Evolutionary conservation across 352 stramenopile genomes (phyloP), one percentile per base, ranked within the genome.

Genomic region (Pythium pectinolyticum): DNA sequence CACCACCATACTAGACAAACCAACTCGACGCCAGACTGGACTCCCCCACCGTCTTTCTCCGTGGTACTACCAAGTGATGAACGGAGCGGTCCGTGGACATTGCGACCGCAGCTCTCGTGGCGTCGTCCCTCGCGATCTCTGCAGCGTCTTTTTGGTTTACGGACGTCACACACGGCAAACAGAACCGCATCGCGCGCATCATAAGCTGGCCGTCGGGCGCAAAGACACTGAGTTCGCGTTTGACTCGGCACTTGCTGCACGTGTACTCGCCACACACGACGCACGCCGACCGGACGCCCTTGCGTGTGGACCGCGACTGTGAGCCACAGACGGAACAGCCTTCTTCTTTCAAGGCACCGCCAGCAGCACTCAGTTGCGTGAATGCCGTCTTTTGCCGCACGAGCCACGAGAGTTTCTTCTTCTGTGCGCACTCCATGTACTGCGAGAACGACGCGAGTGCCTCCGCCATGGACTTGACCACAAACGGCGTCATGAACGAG

Each of bases 381-480:
- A 62, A 14, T 19, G 41, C 30, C 31, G 15, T 53, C n/a, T 39
- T 34, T 3, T 39, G 56, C 25, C 20, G 41, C 15, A 55, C 39
- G 56, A 80, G 66, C 77, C 79, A 88, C 59, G 80, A 51, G 15
- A 86, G 72, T 52, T 86, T 89, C 39, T 80, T 79, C 75, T 82
- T 82, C 17, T 74, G 69, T 9, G 71, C 73, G 63, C 75, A 86
- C 15, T 84, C 41, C 30, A 83, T 64, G 27, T 70, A 60, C 15
- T 43, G 57, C 5, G 62, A 72, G 0, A 60, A 63, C 10, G 70
- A 65, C 34, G 64, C 64, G 58, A 88, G 68, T 3, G 64, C 51
- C 1, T 79, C 43, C 11, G 73, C 68, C 45, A 74, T 73, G 4
- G 77, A 74, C 11, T 67, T 72, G n/a, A 86, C 65, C 2, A 71